Evolutionary conservation across 768 basidiomycete genomes (phyloP).

Genomic region (Pilatotrama ljubarskyi): DNA sequence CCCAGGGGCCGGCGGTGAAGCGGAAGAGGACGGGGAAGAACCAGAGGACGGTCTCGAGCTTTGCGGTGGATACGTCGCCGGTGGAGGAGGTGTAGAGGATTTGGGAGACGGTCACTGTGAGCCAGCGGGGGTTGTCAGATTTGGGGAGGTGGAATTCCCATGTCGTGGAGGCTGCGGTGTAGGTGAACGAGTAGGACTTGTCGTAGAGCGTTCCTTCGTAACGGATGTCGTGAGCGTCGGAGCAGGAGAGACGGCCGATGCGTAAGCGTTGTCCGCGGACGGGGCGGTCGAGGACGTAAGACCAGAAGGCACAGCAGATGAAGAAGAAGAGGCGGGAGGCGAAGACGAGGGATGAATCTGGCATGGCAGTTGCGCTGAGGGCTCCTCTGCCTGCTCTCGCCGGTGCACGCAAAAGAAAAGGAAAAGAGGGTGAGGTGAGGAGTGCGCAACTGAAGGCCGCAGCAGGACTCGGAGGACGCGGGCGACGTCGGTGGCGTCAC

Average conservation of each 20-base stretch:
- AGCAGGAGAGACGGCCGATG: constrained; percentile 17
- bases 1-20: constrained; percentile 39
- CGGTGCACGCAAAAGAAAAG: too few relatives aligned
- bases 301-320: constrained; percentile 9
- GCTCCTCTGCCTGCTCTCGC: too few relatives aligned
- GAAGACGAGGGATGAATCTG: not conserved
- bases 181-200: constrained; percentile 23
- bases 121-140: constrained; percentile 33
- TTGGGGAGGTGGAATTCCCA: constrained; percentile 36
- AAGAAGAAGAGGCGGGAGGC: not conserved
- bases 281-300: constrained; percentile 18
- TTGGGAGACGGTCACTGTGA: constrained; percentile 30
- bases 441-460: too few relatives aligned
- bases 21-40: constrained; percentile 42
- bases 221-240: constrained; percentile 17
- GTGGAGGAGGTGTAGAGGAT: constrained; percentile 35
- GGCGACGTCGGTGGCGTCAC: too few relatives aligned
- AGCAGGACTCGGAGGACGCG: too few relatives aligned
- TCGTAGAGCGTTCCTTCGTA: constrained; percentile 22
- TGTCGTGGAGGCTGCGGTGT: constrained; percentile 16
- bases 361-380: not conserved
- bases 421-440: too few relatives aligned
- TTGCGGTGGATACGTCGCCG: constrained; percentile 26
- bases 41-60: constrained; percentile 33
- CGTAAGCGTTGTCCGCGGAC: constrained; percentile 18